phyloP scores from a whole-genome alignment of 805 yeast genomes.

The Clavispora phyllophila region DNA sequence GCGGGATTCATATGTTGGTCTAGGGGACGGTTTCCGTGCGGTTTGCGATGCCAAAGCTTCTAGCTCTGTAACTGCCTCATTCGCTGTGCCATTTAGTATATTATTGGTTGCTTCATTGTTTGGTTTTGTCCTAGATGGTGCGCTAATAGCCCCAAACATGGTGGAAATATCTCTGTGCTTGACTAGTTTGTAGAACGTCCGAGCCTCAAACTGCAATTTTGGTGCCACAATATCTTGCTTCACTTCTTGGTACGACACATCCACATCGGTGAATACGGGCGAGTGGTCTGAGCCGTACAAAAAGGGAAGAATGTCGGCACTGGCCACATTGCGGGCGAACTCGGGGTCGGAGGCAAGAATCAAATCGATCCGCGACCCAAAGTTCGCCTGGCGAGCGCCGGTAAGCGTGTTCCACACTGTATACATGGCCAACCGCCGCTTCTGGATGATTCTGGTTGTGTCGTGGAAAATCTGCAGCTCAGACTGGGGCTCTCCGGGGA shows the following conservation, averaged over 20 bases:
- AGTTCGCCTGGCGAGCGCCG: slow-evolving; percentile 73
- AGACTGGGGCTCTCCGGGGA: slow-evolving; percentile 6
- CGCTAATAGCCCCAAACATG: no score
- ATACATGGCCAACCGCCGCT: slow-evolving; percentile 60
- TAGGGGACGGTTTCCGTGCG: background rate
- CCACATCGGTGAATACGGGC: slow-evolving; percentile 74
- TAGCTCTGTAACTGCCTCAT: no score
- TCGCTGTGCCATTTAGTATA: no score
- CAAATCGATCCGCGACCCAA: slow-evolving; percentile 84
- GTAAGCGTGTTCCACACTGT: slow-evolving; percentile 89
- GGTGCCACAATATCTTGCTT: background rate
- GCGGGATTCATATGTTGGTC: slow-evolving; percentile 16
- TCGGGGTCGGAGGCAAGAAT: slow-evolving; percentile 46
- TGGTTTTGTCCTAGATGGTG: no score
- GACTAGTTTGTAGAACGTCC: slow-evolving; percentile 14
- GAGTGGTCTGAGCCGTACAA: slow-evolving; percentile 92
- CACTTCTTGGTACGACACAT: slow-evolving; percentile 11
- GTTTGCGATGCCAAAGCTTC: no score
- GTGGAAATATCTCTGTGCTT: slow-evolving; percentile 30
- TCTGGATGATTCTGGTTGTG: slow-evolving; percentile 51
- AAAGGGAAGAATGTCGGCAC: slow-evolving; percentile 60
- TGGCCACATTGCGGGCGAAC: slow-evolving; percentile 26
- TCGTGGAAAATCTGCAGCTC: slow-evolving; percentile 44
- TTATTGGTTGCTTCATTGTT: no score
- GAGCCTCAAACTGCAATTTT: slow-evolving; percentile 20